phyloP scores from a whole-genome alignment of 331 rosid species.

The Pyrus hybrid region DNA sequence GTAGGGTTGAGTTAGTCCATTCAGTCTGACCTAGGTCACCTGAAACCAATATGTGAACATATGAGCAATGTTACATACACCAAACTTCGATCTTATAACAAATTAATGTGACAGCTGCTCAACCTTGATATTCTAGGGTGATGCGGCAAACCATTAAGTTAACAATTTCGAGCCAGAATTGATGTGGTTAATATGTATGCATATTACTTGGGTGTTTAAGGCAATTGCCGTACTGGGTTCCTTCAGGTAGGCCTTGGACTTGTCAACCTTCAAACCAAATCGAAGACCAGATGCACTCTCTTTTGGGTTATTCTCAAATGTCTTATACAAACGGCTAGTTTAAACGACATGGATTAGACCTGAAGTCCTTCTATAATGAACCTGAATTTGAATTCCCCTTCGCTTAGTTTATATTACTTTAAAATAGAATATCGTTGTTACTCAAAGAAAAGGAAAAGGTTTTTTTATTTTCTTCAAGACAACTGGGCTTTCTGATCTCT shows the following conservation, averaged over 20 bases:
- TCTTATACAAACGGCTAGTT: no score
- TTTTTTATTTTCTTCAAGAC: not conserved
- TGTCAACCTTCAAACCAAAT: not conserved
- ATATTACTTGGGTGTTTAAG: not conserved
- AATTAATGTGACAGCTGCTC: not conserved
- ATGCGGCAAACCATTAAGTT: not conserved
- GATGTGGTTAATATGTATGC: not conserved
- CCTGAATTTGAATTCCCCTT: not conserved
- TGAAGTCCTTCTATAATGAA: no score
- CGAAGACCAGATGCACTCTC: no score
- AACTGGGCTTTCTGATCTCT: not conserved
- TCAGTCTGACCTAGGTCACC: constrained; percentile 79
- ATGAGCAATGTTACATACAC: not conserved
- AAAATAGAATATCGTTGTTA: not conserved
- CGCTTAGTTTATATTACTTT: no score
- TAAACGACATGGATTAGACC: no score
- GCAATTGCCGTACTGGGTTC: not conserved
- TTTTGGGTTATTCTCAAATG: no score
- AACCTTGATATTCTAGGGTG: not conserved
- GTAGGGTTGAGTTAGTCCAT: constrained; percentile 53
- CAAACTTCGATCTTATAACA: not conserved
- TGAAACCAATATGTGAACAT: not conserved
- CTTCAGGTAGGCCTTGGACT: not conserved
- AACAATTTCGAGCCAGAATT: not conserved
- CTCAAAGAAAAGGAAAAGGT: not conserved